phyloP scores from a whole-genome alignment of 495 filamentous ascomycete species.

The Neurospora cerealis region DNA sequence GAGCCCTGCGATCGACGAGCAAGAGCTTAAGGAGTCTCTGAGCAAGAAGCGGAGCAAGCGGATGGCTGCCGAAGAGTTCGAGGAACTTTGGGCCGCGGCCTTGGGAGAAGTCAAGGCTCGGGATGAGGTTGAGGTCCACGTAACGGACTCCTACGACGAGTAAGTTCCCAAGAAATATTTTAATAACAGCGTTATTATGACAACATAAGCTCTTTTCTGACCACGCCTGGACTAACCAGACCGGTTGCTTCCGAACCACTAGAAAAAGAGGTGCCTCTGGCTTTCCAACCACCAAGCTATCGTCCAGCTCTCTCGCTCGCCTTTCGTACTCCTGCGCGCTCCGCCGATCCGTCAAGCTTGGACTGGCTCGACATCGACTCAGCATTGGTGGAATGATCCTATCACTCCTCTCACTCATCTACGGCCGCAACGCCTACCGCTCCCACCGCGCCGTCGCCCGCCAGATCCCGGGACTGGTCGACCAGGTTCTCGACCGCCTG shows the following conservation, averaged over 20 bases:
- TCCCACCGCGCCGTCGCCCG: conserved; percentile 52
- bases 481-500: conserved; percentile 70
- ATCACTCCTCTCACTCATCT: conserved; percentile 37
- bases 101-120: conserved; percentile 72
- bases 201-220: conserved; percentile 26
- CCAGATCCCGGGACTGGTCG: conserved; percentile 68
- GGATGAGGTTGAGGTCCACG: conserved; percentile 68
- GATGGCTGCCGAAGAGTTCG: conserved; percentile 80
- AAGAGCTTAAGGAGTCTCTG: conserved; percentile 67
- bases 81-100: conserved; percentile 80
- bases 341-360: conserved; percentile 80
- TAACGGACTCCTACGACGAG: conserved; percentile 38
- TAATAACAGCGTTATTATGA: conserved; percentile 5
- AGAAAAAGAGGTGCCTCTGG: conserved; percentile 57
- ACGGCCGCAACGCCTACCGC: conserved; percentile 46
- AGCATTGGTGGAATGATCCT: conserved; percentile 65
- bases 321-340: conserved; percentile 80
- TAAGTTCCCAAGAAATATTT: conserved; percentile 44
- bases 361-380: conserved; percentile 92
- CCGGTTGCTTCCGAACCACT: conserved; percentile 47
- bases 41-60: conserved; percentile 61
- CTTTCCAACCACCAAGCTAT: conserved; percentile 45
- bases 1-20: conserved; percentile 58
- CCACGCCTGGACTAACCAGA: conserved; percentile 62
- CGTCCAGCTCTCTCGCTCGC: conserved; percentile 73